Base-by-base conservation (phyloP, 2,329 filamentous ascomycete species). In the Trichoderma sp. region DNA sequence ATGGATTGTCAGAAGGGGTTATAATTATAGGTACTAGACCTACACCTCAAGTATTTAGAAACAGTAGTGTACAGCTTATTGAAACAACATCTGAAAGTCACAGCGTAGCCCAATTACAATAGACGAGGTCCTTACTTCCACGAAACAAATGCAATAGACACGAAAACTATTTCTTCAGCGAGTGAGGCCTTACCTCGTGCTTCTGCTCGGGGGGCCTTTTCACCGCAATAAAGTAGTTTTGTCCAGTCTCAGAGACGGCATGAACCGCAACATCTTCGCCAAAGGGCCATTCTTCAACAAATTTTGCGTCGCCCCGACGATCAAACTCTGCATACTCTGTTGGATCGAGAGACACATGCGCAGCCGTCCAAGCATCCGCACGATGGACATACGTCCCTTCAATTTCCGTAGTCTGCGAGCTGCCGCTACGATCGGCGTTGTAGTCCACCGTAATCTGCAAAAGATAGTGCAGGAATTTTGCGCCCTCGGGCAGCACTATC, bases 361-460 rank as follows among this genome's bases (percentile, higher is more conserved):
- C 83, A 1, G 81, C 82, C 1, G 74, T 73, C 11, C 78, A 63
- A 0, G 84, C 83, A 28, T 80, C 78, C 3, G 73, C 74, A 1
- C 79, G 78, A 24, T 76, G 78, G 14, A 77, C 64, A 71, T 81
- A 84, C 9, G 77, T 78, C 32, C 83, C 84, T 73, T 82, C 78
- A 57, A 86, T 81, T 72, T 83, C 79, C 26, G 79, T 81, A 4
- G 72, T 75, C 74, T 83, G 82, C 58, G 72, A 74, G 6, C 74
- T 74, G 43, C 80, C 80, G 12, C 75, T 78, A 21, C 80, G 80
- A 72, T 83, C 82, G 47, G 77, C 76, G 70, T 81, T 80, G 76
- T 84, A 84, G 75, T 84, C 78, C 36, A 82, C 78, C n/a, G 76
- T 80, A 6, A 81, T 84, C 75, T 84, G 82, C 65, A 85, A 71